phyloP scores from a whole-genome alignment of 106 monocot genomes.

The Dendrobium huoshanense region DNA sequence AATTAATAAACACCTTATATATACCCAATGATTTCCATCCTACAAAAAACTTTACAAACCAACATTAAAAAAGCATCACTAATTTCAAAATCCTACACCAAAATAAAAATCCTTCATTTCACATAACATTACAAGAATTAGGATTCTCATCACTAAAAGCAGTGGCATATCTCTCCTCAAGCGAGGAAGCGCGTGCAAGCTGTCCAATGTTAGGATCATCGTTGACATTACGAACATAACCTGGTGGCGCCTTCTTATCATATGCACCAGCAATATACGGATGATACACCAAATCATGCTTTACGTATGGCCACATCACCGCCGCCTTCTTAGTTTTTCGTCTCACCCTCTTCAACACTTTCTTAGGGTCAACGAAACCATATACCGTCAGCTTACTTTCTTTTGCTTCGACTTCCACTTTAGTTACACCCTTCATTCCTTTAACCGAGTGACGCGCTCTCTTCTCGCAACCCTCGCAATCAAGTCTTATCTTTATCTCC shows the following conservation, averaged over 20 bases:
- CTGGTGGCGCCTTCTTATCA: slow-evolving; percentile 28
- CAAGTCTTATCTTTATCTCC: slow-evolving; percentile 10
- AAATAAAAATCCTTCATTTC: background rate
- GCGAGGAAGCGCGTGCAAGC: background rate
- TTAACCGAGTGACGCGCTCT: background rate
- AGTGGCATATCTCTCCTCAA: slow-evolving; percentile 7
- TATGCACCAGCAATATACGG: slow-evolving; percentile 16
- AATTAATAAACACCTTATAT: too few species aligned
- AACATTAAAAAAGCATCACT: too few species aligned
- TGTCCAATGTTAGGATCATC: background rate
- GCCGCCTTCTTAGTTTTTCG: slow-evolving; percentile 17
- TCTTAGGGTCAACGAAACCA: slow-evolving; percentile 21
- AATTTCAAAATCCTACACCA: too few species aligned
- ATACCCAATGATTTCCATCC: too few species aligned
- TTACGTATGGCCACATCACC: slow-evolving; percentile 20
- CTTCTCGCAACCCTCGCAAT: slow-evolving; percentile 11
- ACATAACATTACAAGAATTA: slow-evolving; percentile 16
- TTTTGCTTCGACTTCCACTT: slow-evolving; percentile 5
- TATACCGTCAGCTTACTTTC: slow-evolving; percentile 17
- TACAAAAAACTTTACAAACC: too few species aligned
- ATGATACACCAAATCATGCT: slow-evolving; percentile 5
- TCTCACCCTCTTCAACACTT: slow-evolving; percentile 18
- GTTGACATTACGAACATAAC: slow-evolving; percentile 15
- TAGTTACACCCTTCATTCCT: slow-evolving; percentile 8
- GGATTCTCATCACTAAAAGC: slow-evolving; percentile 28